These are phyloP conservation scores for Actinomucor elegans DNA, from an alignment of 371 early-diverging fungal genomes.

Conservation along the genomic window DNA sequence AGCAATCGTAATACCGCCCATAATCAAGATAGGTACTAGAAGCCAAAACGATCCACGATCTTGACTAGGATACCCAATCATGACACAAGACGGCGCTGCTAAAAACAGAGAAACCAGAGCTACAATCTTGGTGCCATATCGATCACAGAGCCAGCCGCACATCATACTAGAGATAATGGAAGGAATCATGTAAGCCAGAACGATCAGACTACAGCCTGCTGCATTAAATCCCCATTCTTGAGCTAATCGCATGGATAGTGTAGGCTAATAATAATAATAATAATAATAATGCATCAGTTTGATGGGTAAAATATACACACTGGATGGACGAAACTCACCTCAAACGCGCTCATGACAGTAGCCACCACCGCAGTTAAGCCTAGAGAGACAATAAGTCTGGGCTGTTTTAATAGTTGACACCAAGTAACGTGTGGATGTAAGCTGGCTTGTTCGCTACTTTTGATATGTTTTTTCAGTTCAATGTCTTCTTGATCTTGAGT, in stretches of 20 bases:
- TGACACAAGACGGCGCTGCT: constrained; percentile 28
- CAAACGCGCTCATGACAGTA: constrained; percentile 40
- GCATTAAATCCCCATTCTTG: constrained; percentile 56
- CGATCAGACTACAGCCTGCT: constrained; percentile 55
- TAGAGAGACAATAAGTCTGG: constrained; percentile 33
- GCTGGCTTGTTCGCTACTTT: neutral
- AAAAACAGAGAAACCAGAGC: constrained; percentile 30
- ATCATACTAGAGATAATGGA: constrained; percentile 43
- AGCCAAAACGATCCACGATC: constrained; percentile 34
- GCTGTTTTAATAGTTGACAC: constrained; percentile 25
- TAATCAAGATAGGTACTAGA: constrained; percentile 24
- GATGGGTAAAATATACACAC: too few species aligned
- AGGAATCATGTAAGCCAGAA: constrained; percentile 57
- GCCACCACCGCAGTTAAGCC: constrained; percentile 33
- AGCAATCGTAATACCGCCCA: constrained; percentile 40
- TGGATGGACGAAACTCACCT: too few species aligned
- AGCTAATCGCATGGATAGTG: constrained; percentile 55
- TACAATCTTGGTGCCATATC: constrained; percentile 41
- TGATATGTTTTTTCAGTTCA: constrained; percentile 13
- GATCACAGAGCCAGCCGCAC: constrained; percentile 47
- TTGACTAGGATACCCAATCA: constrained; percentile 35
- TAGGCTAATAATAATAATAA: constrained; percentile 44
- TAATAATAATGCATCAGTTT: too few species aligned
- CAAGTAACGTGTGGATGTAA: constrained; percentile 10
- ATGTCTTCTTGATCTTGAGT: too few species aligned